Percentiles rank a stretch among this genome's conserved stretches.
phyloP scores from a whole-genome alignment of 2,329 filamentous ascomycete genomes.

The Colletotrichum sp. region DNA sequence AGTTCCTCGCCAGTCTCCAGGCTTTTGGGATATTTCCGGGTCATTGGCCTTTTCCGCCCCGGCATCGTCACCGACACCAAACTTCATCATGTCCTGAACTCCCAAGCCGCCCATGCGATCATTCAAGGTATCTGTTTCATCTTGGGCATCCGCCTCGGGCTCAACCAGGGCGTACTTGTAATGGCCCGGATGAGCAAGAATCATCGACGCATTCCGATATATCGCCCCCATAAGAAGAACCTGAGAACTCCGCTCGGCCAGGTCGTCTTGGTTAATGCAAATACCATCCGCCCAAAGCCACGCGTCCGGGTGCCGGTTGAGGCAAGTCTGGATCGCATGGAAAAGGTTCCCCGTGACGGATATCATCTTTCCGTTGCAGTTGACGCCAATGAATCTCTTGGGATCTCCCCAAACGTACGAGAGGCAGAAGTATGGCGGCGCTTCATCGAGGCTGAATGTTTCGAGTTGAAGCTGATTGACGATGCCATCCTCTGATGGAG shows the following conservation, averaged over 20 bases:
- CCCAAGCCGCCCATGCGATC: background rate
- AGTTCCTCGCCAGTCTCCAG: background rate
- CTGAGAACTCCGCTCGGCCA: background rate
- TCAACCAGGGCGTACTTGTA: background rate
- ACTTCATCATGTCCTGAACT: background rate
- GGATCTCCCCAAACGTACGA: slow-evolving; percentile 11
- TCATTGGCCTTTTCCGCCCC: background rate
- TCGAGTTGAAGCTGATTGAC: background rate
- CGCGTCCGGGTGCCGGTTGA: background rate
- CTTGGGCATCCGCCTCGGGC: background rate
- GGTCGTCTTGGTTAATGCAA: slow-evolving; percentile 3
- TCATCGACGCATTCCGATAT: background rate
- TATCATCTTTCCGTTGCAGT: background rate
- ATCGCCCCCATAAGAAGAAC: background rate
- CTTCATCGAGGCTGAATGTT: background rate
- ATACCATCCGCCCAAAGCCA: slow-evolving; percentile 14
- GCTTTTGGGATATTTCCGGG: background rate
- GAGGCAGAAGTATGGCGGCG: background rate
- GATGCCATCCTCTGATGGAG: background rate
- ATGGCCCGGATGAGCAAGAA: background rate
- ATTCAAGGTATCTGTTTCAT: background rate
- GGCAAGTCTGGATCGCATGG: background rate
- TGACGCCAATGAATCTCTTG: background rate
- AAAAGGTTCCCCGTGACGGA: background rate
- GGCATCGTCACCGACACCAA: background rate